phyloP scores from a whole-genome alignment of 176 grass and related monocot genomes.

The Juncus inflexus region DNA sequence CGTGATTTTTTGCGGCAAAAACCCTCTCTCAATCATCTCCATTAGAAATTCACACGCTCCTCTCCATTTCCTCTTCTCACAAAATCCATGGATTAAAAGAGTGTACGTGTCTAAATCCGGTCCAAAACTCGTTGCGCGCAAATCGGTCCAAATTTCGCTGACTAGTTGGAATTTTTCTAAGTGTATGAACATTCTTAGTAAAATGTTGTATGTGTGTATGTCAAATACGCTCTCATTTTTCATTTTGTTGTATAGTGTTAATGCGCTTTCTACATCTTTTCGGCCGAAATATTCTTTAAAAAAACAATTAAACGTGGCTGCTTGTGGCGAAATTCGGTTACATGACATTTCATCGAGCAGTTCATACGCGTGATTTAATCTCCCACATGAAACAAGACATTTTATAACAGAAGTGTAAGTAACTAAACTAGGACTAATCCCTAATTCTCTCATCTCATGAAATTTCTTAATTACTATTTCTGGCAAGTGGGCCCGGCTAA shows the following conservation, averaged over 20 bases:
- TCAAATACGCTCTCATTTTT: conserved; percentile 54
- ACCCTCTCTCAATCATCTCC: conserved; percentile 98
- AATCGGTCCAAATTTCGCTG: conserved; percentile 70
- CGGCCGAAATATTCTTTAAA: conserved; percentile 90
- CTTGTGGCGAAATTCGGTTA: conserved; percentile 54
- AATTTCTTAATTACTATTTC: conserved; percentile 78
- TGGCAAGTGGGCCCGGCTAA: conserved; percentile 83
- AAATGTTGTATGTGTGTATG: conserved; percentile 84
- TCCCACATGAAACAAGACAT: conserved; percentile 82
- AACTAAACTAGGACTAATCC: conserved; percentile 71
- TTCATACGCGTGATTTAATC: conserved; percentile 57
- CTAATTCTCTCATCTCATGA: conserved; percentile 61
- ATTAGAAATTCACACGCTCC: conserved; percentile 94
- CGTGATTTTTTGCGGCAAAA: conserved; percentile 83
- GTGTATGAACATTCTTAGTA: conserved; percentile 82
- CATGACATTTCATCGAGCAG: conserved; percentile 78
- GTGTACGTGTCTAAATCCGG: conserved; percentile 96
- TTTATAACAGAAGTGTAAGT: conserved; percentile 93
- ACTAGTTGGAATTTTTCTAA: conserved; percentile 41
- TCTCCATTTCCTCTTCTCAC: conserved; percentile 69
- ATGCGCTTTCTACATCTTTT: conserved; percentile 56
- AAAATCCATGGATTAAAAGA: conserved; percentile 71
- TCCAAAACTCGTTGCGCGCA: conserved; percentile 57
- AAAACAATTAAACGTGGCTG: conserved; percentile 84
- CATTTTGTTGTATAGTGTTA: conserved; percentile 76